Evolutionary conservation across 768 basidiomycete genomes (phyloP), one percentile per base, ranked within the genome.

Genomic region (Lactifluus subvellereus): DNA sequence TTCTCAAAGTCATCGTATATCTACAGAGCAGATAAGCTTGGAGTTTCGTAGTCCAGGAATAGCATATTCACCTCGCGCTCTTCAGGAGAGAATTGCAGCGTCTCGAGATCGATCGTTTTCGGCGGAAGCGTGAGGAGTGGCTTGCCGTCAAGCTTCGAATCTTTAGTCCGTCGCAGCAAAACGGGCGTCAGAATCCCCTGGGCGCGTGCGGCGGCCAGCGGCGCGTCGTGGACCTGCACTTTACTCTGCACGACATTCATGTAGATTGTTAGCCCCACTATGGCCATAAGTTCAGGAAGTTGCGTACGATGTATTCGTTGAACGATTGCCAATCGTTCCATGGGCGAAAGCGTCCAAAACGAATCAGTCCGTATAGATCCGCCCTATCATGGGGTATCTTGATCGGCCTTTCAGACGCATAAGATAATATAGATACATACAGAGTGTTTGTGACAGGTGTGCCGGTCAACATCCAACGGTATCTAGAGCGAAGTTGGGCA

Each of bases 391-490:
- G 14, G 55, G 7, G 43, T 42, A 51, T 55, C 14, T 18, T 16
- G 63, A 42, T n/a, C 57, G 40, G 16, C 35, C 30, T 40, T 42
- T 30, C 50, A 40, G n/a, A 33, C 1, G 22, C 30, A 50, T 14
- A 32, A 27, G 32, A 45, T 30, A 13, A n/a, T 42, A 61, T 62
- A 78, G 4, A 40, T 35, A 40, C 51, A 22, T 67, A 87, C 87
- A 84, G 73, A 3, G 85, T 83, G 60, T 89, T 88, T 0, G 87
- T 88, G 10, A 89, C 82, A 1, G 88, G 87, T 0, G 88, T 89
- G 40, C 88, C 87, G 0, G 88, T 91, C 30, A 92, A 76, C 77
- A 84, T 84, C 91, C 91, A 94, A 22, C 89, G 77, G 68, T 87
- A 86, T 63, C 80, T 84, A 0, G 85, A 74, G 48, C 82, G 78